Percentiles rank a stretch among this genome's conserved stretches.
Conservation (phyloP, 148 eudicot genomes). For the Amaranthus hypochondriacus region DNA sequence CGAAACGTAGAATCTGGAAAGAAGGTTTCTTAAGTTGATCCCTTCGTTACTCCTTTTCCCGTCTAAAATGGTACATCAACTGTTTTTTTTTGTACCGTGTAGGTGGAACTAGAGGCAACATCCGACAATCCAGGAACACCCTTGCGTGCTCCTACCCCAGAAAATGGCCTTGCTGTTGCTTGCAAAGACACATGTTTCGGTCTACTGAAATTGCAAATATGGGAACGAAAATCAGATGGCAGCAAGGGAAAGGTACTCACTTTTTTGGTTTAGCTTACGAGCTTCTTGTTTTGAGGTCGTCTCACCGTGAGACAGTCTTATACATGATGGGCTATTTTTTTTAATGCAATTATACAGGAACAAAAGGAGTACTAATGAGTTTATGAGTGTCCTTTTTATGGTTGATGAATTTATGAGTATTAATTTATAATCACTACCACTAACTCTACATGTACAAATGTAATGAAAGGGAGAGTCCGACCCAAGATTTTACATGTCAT, state of each 20-base stretch:
- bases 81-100: conserved; percentile 9
- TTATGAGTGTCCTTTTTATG: no score
- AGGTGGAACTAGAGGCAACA: conserved; percentile 75
- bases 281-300: no score
- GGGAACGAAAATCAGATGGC: conserved; percentile 64
- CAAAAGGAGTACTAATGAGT: no score
- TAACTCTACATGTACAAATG: no score
- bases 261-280: background rate
- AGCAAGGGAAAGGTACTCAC: conserved; percentile 67
- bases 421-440: no score
- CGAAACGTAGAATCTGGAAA: background rate
- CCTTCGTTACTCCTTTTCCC: background rate
- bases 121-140: conserved; percentile 75
- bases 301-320: no score
- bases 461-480: no score
- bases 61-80: background rate
- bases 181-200: conserved; percentile 80
- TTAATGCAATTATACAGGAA: no score
- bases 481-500: no score
- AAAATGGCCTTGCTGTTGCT: conserved; percentile 77
- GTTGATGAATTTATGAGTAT: no score
- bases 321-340: no score
- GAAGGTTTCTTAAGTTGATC: background rate
- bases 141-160: conserved; percentile 80
- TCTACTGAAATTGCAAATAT: conserved; percentile 49